A percentile compares a stretch with the other conserved stretches of the same genome.
These are phyloP conservation scores for Botrytis hyacinthi DNA, from an alignment of 2,329 filamentous ascomycete species.

Conservation along the genomic window DNA sequence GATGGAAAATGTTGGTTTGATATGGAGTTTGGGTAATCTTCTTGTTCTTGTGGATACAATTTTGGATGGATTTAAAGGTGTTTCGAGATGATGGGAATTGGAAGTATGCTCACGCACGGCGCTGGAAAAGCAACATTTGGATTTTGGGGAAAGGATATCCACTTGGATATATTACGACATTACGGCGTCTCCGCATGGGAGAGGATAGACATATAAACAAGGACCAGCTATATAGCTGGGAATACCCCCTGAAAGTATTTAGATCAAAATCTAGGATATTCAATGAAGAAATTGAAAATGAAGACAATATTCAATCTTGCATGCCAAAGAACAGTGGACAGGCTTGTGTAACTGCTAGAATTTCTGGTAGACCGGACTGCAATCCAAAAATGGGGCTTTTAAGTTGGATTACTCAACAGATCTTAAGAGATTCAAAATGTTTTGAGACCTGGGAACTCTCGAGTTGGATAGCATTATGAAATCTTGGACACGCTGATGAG, in stretches of 20 bases:
- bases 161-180: background rate
- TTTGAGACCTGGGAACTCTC: too few species aligned
- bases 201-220: background rate
- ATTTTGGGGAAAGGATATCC: background rate
- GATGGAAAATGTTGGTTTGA: background rate
- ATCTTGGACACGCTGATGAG: background rate
- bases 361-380: background rate
- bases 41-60: background rate
- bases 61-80: background rate
- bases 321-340: background rate
- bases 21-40: background rate
- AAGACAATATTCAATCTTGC: background rate
- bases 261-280: background rate
- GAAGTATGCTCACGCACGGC: background rate
- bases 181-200: background rate
- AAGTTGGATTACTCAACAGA: background rate
- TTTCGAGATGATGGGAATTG: background rate
- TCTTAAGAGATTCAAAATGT: background rate
- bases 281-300: background rate
- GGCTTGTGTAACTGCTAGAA: background rate
- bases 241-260: background rate
- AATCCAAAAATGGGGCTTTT: background rate
- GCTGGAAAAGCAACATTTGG: background rate
- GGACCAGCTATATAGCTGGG: background rate
- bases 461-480: background rate